Percentiles rank a stretch among this genome's conserved stretches.
These are phyloP conservation scores for Adiantum capillusveneris DNA, from an alignment of 75 land plant species.

Conservation along the genomic window DNA sequence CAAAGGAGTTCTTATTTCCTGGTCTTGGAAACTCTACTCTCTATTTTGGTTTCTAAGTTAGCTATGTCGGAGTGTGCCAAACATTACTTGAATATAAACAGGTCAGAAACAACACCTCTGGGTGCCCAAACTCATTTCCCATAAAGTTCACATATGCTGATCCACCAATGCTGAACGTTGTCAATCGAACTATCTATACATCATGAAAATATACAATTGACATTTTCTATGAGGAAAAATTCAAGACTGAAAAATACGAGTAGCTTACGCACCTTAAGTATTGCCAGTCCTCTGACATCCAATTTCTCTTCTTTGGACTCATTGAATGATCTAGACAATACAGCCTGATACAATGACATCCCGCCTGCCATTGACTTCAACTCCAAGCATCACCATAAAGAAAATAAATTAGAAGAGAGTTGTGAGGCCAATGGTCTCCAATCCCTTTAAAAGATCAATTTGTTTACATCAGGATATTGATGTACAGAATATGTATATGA, in stretches of 20 bases:
- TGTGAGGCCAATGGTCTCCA: no score
- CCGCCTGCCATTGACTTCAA: constrained; percentile 87
- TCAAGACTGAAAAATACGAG: background rate
- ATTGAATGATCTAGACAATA: constrained; percentile 27
- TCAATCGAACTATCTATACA: constrained; percentile 74
- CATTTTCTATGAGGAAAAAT: background rate
- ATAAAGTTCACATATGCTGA: constrained; percentile 91
- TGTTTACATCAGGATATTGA: no score
- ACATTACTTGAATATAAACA: no score
- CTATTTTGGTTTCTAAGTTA: no score
- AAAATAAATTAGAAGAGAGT: no score
- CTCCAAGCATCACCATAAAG: no score
- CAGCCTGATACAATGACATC: constrained; percentile 69
- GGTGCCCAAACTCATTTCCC: constrained; percentile 99
- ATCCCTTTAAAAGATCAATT: no score
- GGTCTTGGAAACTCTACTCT: constrained; percentile 85
- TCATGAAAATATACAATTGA: background rate
- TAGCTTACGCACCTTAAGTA: constrained; percentile 10
- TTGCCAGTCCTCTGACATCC: background rate
- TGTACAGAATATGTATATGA: no score
- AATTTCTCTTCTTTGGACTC: background rate
- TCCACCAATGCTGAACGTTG: constrained; percentile 70
- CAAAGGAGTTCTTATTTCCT: constrained; percentile 65
- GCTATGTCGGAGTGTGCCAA: no score
- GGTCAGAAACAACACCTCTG: constrained; percentile 41